Conservation (phyloP, 2,329 filamentous ascomycete species). For the Fusarium newnesense region DNA sequence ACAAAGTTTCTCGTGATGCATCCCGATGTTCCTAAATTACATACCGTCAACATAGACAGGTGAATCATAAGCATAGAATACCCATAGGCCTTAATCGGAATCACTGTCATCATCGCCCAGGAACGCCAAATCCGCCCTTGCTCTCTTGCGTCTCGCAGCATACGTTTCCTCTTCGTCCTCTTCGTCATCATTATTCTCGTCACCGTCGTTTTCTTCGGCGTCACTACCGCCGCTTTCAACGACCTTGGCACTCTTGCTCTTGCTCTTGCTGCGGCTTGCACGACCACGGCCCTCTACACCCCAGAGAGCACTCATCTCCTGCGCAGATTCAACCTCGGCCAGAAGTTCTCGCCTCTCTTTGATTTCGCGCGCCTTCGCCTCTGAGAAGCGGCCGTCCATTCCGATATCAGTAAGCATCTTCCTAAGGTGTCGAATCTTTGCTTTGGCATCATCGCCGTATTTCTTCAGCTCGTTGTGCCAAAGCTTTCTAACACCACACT, state of each 20-base stretch:
- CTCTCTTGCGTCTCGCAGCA: conserved; percentile 59
- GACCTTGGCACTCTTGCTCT: conserved; percentile 43
- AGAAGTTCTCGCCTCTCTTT: conserved; percentile 86
- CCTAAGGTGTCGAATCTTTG: conserved; percentile 85
- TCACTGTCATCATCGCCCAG: conserved; percentile 76
- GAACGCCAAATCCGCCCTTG: conserved; percentile 69
- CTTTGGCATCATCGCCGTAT: conserved; percentile 75
- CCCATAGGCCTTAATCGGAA: conserved; percentile 58
- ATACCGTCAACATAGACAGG: background rate
- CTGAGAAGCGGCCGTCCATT: conserved; percentile 89
- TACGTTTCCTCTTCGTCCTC: conserved; percentile 49
- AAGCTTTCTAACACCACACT: conserved; percentile 92
- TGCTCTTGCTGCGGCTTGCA: conserved; percentile 53
- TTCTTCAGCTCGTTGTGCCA: conserved; percentile 87
- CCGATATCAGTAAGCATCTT: conserved; percentile 82
- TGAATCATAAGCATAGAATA: background rate
- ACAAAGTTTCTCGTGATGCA: conserved; percentile 31
- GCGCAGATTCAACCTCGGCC: conserved; percentile 85
- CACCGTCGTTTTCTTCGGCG: conserved; percentile 38
- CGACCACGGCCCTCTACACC: conserved; percentile 62
- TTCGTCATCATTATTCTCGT: conserved; percentile 36
- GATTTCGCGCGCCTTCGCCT: conserved; percentile 85
- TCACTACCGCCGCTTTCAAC: conserved; percentile 49
- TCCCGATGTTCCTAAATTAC: conserved; percentile 13
- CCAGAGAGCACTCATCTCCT: conserved; percentile 84